phyloP scores from a whole-genome alignment of 495 filamentous ascomycete species.

The Cercophora newfieldiana region DNA sequence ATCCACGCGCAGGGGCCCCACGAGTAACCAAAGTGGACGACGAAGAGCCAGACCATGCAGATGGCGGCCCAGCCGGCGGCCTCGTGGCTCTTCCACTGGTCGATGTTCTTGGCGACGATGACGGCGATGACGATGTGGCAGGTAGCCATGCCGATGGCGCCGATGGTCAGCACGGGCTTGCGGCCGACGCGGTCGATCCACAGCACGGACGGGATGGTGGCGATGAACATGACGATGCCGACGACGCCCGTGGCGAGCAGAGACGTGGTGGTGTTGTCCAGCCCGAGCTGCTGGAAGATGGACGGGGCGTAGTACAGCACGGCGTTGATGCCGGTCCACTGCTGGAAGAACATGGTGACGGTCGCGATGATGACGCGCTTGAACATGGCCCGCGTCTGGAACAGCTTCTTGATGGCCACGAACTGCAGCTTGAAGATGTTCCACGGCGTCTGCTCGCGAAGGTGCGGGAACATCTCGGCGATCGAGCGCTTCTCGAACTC shows the following conservation, averaged over 20 bases:
- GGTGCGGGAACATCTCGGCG: slow-evolving; percentile 67
- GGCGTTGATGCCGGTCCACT: slow-evolving; percentile 75
- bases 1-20: slow-evolving; percentile 76
- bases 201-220: slow-evolving; percentile 67
- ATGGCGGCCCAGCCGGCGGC: slow-evolving; percentile 77
- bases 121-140: slow-evolving; percentile 73
- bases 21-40: slow-evolving; percentile 76
- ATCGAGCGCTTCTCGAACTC: slow-evolving; percentile 77
- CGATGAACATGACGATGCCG: slow-evolving; percentile 72
- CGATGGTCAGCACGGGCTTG: slow-evolving; percentile 58
- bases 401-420: slow-evolving; percentile 69
- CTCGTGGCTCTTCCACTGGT: slow-evolving; percentile 57
- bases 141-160: slow-evolving; percentile 58
- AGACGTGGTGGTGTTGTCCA: slow-evolving; percentile 60
- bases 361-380: slow-evolving; percentile 68
- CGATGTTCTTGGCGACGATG: slow-evolving; percentile 65
- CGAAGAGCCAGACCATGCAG: slow-evolving; percentile 80
- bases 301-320: slow-evolving; percentile 72
- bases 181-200: slow-evolving; percentile 63
- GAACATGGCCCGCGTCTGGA: slow-evolving; percentile 72
- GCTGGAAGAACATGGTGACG: slow-evolving; percentile 74
- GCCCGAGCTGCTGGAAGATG: slow-evolving; percentile 71
- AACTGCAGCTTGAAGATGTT: slow-evolving; percentile 70
- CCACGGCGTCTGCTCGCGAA: slow-evolving; percentile 59
- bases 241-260: slow-evolving; percentile 79